Percentiles rank a stretch among this genome's conserved stretches.
Evolutionary conservation across 1,284 basidiomycete genomes (phyloP).

Genomic region (Anthracocystis walkeri): DNA sequence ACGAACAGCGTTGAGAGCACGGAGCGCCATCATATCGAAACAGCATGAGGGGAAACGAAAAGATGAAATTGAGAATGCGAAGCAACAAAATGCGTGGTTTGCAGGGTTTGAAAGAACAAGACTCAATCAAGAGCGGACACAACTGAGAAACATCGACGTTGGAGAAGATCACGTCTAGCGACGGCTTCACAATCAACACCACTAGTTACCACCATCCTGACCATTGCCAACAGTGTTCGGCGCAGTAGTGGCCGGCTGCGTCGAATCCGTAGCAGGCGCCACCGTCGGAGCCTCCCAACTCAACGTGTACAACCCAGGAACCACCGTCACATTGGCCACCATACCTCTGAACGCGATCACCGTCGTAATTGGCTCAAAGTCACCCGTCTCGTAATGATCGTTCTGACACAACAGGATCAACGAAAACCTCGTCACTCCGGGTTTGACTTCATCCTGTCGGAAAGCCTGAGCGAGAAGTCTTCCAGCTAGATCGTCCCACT

Average conservation of each 20-base stretch:
- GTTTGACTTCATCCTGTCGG: conserved; percentile 36
- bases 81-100: too few relatives aligned
- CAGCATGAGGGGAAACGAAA: too few relatives aligned
- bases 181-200: too few relatives aligned
- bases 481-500: conserved; percentile 28
- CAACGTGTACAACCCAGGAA: conserved; percentile 42
- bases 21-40: too few relatives aligned
- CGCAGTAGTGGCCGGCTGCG: neutral
- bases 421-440: conserved; percentile 39
- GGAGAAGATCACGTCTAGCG: too few relatives aligned
- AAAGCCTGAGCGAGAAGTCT: conserved; percentile 43
- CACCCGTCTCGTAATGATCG: conserved; percentile 52
- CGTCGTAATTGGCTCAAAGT: conserved; percentile 24
- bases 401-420: conserved; percentile 54
- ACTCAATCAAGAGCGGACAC: too few relatives aligned
- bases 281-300: conserved; percentile 44
- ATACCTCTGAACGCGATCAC: conserved; percentile 39
- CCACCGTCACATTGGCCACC: conserved; percentile 37
- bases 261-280: neutral
- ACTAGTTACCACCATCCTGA: too few relatives aligned
- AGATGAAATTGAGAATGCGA: too few relatives aligned
- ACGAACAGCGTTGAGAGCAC: too few relatives aligned
- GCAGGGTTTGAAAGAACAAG: too few relatives aligned
- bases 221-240: neutral
- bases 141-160: too few relatives aligned